Percentiles rank a stretch among this genome's conserved stretches.
Evolutionary conservation across 768 basidiomycete genomes (phyloP).

Genomic region (Austroboletus eburneus): DNA sequence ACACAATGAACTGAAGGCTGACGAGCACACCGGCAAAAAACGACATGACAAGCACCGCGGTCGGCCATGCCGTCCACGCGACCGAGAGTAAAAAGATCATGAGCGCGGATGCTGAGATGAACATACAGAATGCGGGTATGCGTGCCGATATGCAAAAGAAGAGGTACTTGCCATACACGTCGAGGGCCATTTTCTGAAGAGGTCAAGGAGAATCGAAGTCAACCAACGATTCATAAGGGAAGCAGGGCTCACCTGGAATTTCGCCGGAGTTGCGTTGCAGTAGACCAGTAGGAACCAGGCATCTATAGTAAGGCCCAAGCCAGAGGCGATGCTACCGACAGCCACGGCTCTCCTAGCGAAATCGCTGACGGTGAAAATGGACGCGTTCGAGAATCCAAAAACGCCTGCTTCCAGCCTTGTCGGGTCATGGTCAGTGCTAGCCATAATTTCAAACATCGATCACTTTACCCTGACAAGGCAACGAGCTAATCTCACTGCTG

Average conservation of each 20-base stretch:
- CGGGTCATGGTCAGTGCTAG: conserved; percentile 1
- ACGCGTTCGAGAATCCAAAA: conserved; percentile 55
- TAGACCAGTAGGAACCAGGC: conserved; percentile 68
- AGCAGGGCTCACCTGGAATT: conserved; percentile 47
- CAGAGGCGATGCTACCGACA: conserved; percentile 54
- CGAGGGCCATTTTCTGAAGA: conserved; percentile 36
- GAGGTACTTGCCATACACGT: conserved; percentile 56
- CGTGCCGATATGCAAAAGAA: conserved; percentile 69
- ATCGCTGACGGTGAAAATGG: conserved; percentile 46
- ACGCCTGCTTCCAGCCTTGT: conserved; percentile 49
- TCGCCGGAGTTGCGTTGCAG: conserved; percentile 45
- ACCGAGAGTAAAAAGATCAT: conserved; percentile 58
- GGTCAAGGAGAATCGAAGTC: neutral
- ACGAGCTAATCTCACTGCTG: conserved; percentile 41
- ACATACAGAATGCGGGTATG: conserved; percentile 58
- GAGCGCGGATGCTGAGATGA: conserved; percentile 51
- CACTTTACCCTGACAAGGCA: conserved; percentile 60
- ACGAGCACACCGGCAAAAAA: conserved; percentile 55
- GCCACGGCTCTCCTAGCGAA: conserved; percentile 52
- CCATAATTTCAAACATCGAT: conserved; percentile 17
- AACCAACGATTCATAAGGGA: neutral
- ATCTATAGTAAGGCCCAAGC: conserved; percentile 58
- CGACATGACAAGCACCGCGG: conserved; percentile 55
- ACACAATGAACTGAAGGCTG: conserved; percentile 64
- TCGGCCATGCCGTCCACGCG: conserved; percentile 61